These are phyloP conservation scores for Phlegmacium glaucopus DNA, from an alignment of 768 basidiomycete genomes.

Conservation along the genomic window DNA sequence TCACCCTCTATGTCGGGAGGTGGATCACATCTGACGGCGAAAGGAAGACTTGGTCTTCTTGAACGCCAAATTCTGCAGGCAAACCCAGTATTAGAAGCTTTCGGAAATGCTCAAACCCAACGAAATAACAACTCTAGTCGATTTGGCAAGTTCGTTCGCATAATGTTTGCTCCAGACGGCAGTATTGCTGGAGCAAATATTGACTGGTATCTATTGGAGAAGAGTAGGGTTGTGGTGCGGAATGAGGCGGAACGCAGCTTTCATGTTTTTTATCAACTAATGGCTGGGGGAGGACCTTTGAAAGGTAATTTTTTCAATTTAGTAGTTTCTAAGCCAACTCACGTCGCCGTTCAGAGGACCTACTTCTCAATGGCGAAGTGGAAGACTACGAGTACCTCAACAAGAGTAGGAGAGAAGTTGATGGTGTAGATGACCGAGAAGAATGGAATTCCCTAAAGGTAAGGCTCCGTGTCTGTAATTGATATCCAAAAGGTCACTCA, in stretches of 20 bases:
- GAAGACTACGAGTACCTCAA: constrained; percentile 91
- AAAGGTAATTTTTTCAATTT: constrained; percentile 50
- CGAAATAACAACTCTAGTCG: constrained; percentile 98
- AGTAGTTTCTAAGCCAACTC: neutral
- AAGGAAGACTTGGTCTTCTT: constrained; percentile 79
- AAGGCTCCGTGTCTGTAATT: constrained; percentile 10
- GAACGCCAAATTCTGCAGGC: constrained; percentile 97
- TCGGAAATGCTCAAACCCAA: constrained; percentile 98
- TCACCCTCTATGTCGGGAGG: constrained; percentile 43
- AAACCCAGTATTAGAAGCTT: constrained; percentile 96
- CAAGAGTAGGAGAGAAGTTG: constrained; percentile 86
- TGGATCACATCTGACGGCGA: constrained; percentile 49
- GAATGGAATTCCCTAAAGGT: constrained; percentile 86
- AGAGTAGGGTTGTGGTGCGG: constrained; percentile 89
- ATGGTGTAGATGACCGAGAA: constrained; percentile 88
- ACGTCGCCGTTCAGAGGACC: constrained; percentile 43
- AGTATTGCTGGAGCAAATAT: constrained; percentile 98
- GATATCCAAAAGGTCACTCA: neutral
- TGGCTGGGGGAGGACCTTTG: constrained; percentile 70
- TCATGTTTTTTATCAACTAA: constrained; percentile 95
- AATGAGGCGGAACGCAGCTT: constrained; percentile 90
- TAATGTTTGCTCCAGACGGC: constrained; percentile 89
- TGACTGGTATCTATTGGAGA: constrained; percentile 98
- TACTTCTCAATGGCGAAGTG: constrained; percentile 70
- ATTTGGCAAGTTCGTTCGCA: constrained; percentile 97